A percentile compares a stretch with the other conserved stretches of the same genome.
Conservation (phyloP, 1,284 basidiomycete species). For the Apiotrichum sp. region DNA sequence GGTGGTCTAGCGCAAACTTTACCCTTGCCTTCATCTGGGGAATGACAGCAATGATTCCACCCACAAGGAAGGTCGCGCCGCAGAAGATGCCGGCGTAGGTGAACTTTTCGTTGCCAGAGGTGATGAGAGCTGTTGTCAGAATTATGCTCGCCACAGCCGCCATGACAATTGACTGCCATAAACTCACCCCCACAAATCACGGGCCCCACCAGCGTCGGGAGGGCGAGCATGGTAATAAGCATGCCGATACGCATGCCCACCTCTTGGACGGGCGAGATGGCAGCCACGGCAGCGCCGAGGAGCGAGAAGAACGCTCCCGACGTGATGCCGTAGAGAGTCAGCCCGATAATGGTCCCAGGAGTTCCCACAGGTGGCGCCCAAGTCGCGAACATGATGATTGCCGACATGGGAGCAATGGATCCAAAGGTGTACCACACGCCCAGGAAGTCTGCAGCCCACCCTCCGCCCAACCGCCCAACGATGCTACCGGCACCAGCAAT, state of each 20-base stretch:
- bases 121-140: no score
- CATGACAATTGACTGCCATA: no score
- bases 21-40: no score
- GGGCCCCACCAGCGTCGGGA: slow-evolving; percentile 38
- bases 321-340: slow-evolving; percentile 31
- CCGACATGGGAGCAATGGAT: slow-evolving; percentile 16
- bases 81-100: neutral
- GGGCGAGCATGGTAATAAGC: slow-evolving; percentile 31
- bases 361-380: slow-evolving; percentile 32
- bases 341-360: slow-evolving; percentile 27
- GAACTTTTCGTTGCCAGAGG: neutral
- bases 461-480: slow-evolving; percentile 31
- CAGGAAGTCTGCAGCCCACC: slow-evolving; percentile 32
- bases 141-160: no score
- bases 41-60: neutral
- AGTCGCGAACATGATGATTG: slow-evolving; percentile 31
- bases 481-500: slow-evolving; percentile 38
- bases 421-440: slow-evolving; percentile 39
- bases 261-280: slow-evolving; percentile 38
- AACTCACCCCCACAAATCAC: slow-evolving; percentile 22
- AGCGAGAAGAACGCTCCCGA: slow-evolving; percentile 38
- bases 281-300: slow-evolving; percentile 32
- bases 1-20: no score
- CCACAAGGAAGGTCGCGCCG: neutral
- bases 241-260: slow-evolving; percentile 43